Percentiles rank a stretch among this genome's conserved stretches.
These are phyloP conservation scores for Allium sativum DNA, from an alignment of 106 monocot genomes.

Conservation along the genomic window DNA sequence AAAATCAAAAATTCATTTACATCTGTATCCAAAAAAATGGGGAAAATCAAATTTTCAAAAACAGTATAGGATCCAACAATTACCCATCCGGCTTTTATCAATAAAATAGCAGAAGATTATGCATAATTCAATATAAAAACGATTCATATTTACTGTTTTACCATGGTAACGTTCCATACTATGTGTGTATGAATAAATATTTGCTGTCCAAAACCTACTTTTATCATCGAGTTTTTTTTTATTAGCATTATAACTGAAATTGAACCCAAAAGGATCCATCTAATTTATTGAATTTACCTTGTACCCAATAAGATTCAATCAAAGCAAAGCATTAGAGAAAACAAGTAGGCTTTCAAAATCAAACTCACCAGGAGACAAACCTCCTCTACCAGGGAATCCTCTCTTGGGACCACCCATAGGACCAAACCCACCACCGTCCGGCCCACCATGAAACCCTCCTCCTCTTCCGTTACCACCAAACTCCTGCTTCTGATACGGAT, in stretches of 20 bases:
- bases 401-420: constrained; percentile 9
- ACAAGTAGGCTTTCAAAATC: background rate
- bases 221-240: too few relatives aligned
- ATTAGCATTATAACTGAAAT: too few relatives aligned
- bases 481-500: background rate
- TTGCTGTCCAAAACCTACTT: too few relatives aligned
- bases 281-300: too few relatives aligned
- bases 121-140: too few relatives aligned
- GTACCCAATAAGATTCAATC: background rate
- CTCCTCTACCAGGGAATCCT: constrained; percentile 5
- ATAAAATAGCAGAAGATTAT: too few relatives aligned
- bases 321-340: background rate
- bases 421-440: background rate
- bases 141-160: too few relatives aligned
- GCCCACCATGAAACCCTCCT: constrained; percentile 6
- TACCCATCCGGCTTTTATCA: too few relatives aligned
- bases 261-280: too few relatives aligned
- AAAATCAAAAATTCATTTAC: background rate
- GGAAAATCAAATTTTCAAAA: background rate
- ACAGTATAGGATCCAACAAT: too few relatives aligned
- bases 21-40: background rate
- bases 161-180: too few relatives aligned
- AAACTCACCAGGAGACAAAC: constrained; percentile 2
- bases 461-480: constrained; percentile 1
- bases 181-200: too few relatives aligned